Base-by-base conservation (phyloP, 1,284 basidiomycete genomes). In the Peniophora sp. region DNA sequence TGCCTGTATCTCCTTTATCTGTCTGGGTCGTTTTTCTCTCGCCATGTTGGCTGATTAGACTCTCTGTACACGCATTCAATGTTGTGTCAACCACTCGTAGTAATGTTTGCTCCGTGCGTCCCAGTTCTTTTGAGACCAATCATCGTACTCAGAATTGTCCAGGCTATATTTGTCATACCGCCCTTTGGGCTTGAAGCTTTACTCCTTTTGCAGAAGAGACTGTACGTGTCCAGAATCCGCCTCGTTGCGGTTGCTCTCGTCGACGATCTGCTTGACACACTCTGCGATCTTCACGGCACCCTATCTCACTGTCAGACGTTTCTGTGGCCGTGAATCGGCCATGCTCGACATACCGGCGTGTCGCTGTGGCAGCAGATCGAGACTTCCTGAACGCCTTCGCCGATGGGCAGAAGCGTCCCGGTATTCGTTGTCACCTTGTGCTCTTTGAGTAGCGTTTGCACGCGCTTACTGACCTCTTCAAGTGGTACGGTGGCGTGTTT, bases 361-460 rank as follows among this genome's bases (percentile, higher is more conserved):
- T 83, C 82, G 0, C 79, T 82, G 57, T 83, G 82, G 51, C 78
- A 78, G 50, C 82, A 83, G 25, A 84, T 82, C 2, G 79, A 76
- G 0, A 84, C 73, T 49, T 80, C 74, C 0, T 57, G 51, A 11
- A 81, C 60, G 20, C 70, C 69, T 1, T 66, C 61, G 2, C 70
- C 72, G 5, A 82, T 64, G 2, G 73, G 70, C 1, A 82, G 55
- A 34, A 61, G 63, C 3, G 71, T 74, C 11, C 62, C 59, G 3
- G 69, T 62, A 2, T 45, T 45, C 12, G 80, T 79, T 10, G 78
- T 77, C 41, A 83, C 67, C 52, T 70, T 60, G 3, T 68, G 70
- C 43, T 61, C 58, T 2, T 59, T 61, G 20, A 83, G 68, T 22
- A 82, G 60, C n/a, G 62, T 65, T 16, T 64, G 52, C 56, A 81